Evolutionary conservation across 768 basidiomycete genomes (phyloP), one percentile per base, ranked within the genome.

Genomic region (Naganishia onofrii): DNA sequence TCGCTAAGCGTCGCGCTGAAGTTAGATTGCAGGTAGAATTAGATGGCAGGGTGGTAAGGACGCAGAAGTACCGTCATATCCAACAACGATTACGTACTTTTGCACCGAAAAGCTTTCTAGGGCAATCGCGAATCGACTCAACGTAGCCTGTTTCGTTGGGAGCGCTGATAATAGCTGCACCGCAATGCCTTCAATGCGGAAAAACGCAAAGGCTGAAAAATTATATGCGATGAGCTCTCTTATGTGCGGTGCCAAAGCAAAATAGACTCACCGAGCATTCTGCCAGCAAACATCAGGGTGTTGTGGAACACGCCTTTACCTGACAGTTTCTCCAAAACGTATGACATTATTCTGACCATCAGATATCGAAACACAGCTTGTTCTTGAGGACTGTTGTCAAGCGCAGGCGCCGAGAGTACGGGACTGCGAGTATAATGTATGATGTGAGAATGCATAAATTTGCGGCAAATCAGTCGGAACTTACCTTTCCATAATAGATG

Each of bases 221-320:
- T 19, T 15, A 15, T 32, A 29, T 13, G 17, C 44, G 26, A 23
- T 32, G 32, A 54, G n/a, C 21, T n/a, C 34, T 29, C 1, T 19
- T n/a, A 17, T 28, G 54, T 23, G 5, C 46, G 29, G 58, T 52
- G 8, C 53, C 17, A 21, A n/a, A 3, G 2, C 17, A 28, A 21
- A 44, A 26, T 8, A 15, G 13, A 70, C 81, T 69, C 48, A 82
- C 81, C 78, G 68, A 82, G 75, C 76, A 83, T 72, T 67, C 80
- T 72, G 0, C 83, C 83, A 9, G 81, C 79, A 72, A 84, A 84
- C 26, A 81, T 73, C 34, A 84, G 76, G 10, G 82, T 83, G 64
- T 84, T 84, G 67, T 83, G 82, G 74, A 83, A 84, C 28, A 84
- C 82, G 56, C 82, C 82, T 67, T 83, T 83, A 51, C 81, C 81